Conservation (phyloP, 768 basidiomycete genomes). For the Sutorius australiensis region DNA sequence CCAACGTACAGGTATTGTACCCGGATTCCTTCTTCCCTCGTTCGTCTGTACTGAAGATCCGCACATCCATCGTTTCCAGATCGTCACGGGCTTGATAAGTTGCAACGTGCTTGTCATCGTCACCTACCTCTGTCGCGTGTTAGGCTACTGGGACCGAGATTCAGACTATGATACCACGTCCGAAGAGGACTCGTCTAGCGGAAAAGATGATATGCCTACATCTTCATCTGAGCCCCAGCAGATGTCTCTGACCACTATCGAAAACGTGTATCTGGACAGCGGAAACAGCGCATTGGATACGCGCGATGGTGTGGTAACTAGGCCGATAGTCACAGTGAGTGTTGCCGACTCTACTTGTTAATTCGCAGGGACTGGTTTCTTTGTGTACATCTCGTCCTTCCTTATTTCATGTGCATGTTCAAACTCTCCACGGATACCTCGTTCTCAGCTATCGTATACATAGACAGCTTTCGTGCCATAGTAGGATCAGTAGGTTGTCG, state of each 20-base stretch:
- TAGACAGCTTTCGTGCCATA: background rate
- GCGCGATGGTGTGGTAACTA: background rate
- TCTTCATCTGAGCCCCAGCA: background rate
- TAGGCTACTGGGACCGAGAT: background rate
- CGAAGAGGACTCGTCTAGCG: background rate
- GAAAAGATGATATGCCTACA: background rate
- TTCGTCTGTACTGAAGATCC: background rate
- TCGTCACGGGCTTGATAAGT: slow-evolving; percentile 11
- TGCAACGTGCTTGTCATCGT: slow-evolving; percentile 24
- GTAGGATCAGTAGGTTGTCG: background rate
- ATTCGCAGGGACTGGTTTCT: background rate
- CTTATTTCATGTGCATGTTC: no score
- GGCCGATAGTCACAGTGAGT: background rate
- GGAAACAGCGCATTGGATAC: no score
- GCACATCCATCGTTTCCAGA: slow-evolving; percentile 3
- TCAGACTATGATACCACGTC: background rate
- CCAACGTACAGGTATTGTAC: slow-evolving; percentile 9
- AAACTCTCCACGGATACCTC: background rate
- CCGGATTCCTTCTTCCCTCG: no score
- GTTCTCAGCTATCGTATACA: background rate
- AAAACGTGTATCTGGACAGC: background rate
- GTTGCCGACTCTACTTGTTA: background rate
- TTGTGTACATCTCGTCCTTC: background rate
- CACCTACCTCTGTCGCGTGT: slow-evolving; percentile 24
- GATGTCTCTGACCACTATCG: slow-evolving; percentile 15